Percentiles rank a stretch among this genome's conserved stretches.
These are phyloP conservation scores for Globisporangium mamillatum DNA, from an alignment of 352 stramenopile genomes.

Conservation along the genomic window DNA sequence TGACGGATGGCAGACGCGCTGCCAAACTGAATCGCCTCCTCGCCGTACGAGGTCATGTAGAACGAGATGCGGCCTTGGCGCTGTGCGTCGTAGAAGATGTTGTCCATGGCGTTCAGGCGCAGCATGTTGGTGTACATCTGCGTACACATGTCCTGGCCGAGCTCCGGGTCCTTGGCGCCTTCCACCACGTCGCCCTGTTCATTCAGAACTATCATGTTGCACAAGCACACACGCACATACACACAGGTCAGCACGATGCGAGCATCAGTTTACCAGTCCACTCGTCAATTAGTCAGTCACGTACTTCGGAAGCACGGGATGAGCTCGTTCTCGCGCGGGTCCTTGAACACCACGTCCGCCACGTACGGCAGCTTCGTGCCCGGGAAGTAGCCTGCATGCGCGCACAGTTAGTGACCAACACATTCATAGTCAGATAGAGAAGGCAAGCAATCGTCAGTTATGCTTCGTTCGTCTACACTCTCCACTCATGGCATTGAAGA, in stretches of 20 bases:
- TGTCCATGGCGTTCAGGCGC: constrained; percentile 94
- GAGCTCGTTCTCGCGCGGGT: constrained; percentile 75
- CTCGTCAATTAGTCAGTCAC: constrained; percentile 15
- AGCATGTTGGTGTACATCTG: constrained; percentile 88
- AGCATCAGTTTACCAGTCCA: neutral
- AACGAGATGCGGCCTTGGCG: constrained; percentile 98
- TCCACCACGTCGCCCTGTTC: constrained; percentile 77
- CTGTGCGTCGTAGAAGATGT: constrained; percentile 96
- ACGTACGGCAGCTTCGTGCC: constrained; percentile 89
- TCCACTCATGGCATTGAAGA: neutral
- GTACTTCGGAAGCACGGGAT: constrained; percentile 91
- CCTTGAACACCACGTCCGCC: constrained; percentile 82
- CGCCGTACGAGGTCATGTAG: constrained; percentile 93
- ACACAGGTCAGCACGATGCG: constrained; percentile 24
- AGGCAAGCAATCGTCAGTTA: neutral
- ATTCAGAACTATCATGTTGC: constrained; percentile 67
- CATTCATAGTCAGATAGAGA: neutral
- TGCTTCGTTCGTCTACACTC: neutral
- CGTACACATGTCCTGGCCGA: constrained; percentile 74
- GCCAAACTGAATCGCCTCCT: constrained; percentile 96
- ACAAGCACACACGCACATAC: neutral
- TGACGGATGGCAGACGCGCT: constrained; percentile 88
- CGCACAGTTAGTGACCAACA: neutral
- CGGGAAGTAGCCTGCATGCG: constrained; percentile 56
- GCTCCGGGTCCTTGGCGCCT: constrained; percentile 64